These are phyloP conservation scores for Penicillium sp. DNA, from an alignment of 2,329 filamentous ascomycete species.

Conservation along the genomic window DNA sequence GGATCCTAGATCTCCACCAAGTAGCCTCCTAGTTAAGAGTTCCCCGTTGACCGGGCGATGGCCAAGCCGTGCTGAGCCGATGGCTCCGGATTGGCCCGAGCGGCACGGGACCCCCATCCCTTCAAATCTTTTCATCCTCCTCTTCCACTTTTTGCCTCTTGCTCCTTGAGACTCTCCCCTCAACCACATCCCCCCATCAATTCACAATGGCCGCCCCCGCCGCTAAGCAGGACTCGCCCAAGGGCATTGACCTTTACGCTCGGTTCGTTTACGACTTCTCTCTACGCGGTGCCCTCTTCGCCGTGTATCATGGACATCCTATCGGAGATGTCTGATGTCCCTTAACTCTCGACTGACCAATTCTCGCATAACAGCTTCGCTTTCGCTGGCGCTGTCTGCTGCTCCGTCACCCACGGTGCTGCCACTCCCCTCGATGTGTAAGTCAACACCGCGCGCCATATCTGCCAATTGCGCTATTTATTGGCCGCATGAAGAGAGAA, in stretches of 20 bases:
- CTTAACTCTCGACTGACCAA: conserved; percentile 30
- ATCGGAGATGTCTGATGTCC: conserved; percentile 56
- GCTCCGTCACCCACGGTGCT: conserved; percentile 94
- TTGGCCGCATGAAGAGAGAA: background rate
- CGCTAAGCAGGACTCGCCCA: conserved; percentile 57
- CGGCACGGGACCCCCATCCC: conserved; percentile 13
- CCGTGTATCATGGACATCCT: background rate
- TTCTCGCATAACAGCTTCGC: conserved; percentile 67
- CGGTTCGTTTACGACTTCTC: conserved; percentile 2
- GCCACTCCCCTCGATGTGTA: conserved; percentile 99
- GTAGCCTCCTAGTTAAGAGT: no score
- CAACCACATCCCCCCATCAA: conserved; percentile 11
- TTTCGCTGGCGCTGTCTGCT: conserved; percentile 96
- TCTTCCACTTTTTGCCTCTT: conserved; percentile 19
- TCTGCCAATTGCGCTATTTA: no score
- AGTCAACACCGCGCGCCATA: conserved; percentile 50
- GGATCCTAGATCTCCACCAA: no score
- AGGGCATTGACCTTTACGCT: conserved; percentile 71
- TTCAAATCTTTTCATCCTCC: conserved; percentile 20
- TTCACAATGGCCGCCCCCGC: conserved; percentile 47
- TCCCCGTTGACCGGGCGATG: conserved; percentile 14
- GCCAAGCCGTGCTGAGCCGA: conserved; percentile 13
- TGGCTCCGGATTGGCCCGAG: conserved; percentile 18
- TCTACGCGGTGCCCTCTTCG: no score
- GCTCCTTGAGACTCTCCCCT: conserved; percentile 18